Conservation (phyloP, 1,284 basidiomycete species). For the Acaromyces ingoldii region DNA sequence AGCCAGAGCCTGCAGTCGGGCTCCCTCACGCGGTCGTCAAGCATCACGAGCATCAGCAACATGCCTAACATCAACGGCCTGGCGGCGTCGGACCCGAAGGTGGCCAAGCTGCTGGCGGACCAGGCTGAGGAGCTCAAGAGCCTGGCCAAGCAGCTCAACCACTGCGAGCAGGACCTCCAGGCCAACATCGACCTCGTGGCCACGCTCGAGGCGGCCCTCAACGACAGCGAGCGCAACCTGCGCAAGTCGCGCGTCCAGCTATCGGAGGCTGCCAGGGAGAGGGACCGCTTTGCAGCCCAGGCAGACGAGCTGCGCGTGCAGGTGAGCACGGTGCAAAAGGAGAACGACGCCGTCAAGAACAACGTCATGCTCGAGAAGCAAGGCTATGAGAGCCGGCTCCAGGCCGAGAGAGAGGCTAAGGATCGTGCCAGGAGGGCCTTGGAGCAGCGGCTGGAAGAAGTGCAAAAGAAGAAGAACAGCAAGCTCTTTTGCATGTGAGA, state of each 20-base stretch:
- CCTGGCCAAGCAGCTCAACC: conserved; percentile 80
- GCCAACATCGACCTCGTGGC: conserved; percentile 83
- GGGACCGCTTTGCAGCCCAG: conserved; percentile 30
- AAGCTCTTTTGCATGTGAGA: conserved; percentile 43
- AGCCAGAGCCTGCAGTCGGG: not conserved
- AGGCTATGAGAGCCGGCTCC: conserved; percentile 34
- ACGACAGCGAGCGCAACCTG: conserved; percentile 41
- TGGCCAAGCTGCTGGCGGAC: conserved; percentile 60
- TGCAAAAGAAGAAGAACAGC: conserved; percentile 36
- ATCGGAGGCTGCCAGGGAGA: conserved; percentile 38
- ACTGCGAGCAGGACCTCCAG: conserved; percentile 83
- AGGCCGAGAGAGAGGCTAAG: conserved; percentile 35
- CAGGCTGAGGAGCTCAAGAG: conserved; percentile 76
- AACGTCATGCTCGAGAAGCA: conserved; percentile 38
- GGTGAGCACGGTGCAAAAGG: conserved; percentile 29
- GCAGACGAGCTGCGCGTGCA: conserved; percentile 35
- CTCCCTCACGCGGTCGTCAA: conserved; percentile 35
- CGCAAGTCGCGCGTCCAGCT: conserved; percentile 45
- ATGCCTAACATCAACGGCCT: conserved; percentile 18
- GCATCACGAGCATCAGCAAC: conserved; percentile 21
- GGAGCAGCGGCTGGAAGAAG: conserved; percentile 39
- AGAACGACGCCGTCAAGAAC: conserved; percentile 36
- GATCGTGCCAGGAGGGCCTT: conserved; percentile 36
- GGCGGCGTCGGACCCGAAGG: conserved; percentile 19
- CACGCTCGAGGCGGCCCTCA: conserved; percentile 40